Percentiles rank a stretch among this genome's conserved stretches.
phyloP scores from a whole-genome alignment of 768 basidiomycete species.

The Lepiota subincarnata region DNA sequence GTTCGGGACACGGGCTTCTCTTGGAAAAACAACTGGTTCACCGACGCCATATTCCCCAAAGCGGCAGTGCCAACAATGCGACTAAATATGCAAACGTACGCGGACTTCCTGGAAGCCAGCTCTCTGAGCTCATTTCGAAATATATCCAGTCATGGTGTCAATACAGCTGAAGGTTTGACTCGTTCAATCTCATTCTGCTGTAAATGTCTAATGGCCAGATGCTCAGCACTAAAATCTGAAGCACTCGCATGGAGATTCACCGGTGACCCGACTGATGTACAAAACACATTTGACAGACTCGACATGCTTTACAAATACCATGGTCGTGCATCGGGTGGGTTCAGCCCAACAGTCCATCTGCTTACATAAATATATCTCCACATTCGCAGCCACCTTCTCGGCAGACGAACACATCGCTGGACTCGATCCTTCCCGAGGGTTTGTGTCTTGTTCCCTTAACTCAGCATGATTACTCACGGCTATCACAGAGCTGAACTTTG shows the following conservation, averaged over 20 bases:
- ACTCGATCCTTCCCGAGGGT: conserved; percentile 40
- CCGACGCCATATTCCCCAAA: conserved; percentile 31
- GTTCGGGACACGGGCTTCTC: conserved; percentile 34
- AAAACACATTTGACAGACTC: conserved; percentile 35
- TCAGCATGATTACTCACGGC: not conserved
- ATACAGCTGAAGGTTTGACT: conserved; percentile 31
- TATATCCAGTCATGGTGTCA: conserved; percentile 33
- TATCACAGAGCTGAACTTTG: conserved; percentile 32
- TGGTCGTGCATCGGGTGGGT: conserved; percentile 31
- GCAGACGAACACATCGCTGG: conserved; percentile 40
- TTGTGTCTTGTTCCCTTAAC: not conserved
- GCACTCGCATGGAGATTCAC: conserved; percentile 40
- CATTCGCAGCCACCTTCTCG: conserved; percentile 30
- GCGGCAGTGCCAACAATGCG: conserved; percentile 22
- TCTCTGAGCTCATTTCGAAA: not conserved
- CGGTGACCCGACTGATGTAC: conserved; percentile 32
- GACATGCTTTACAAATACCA: conserved; percentile 36
- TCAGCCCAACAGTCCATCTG: not conserved
- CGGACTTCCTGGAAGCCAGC: not conserved
- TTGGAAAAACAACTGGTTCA: conserved; percentile 40
- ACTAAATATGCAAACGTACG: conserved; percentile 31
- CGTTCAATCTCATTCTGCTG: not conserved
- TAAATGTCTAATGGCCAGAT: not conserved
- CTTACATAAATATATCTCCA: no score
- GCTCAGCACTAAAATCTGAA: conserved; percentile 36